Percentiles rank a stretch among this genome's conserved stretches.
These are phyloP conservation scores for Wickerhamomyces bovis DNA, from an alignment of 805 yeast genomes.

Conservation along the genomic window DNA sequence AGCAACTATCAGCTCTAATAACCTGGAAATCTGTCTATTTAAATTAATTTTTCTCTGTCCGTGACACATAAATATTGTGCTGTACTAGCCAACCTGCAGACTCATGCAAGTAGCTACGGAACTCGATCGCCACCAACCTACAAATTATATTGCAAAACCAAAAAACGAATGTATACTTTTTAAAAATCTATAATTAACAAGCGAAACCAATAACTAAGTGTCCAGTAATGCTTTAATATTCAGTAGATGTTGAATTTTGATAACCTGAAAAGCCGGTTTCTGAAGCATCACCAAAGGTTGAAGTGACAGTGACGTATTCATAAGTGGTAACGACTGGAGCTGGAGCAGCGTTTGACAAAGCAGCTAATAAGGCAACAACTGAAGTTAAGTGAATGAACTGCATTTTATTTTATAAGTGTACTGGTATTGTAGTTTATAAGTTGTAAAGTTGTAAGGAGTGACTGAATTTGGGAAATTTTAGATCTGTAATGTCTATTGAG, in stretches of 20 bases:
- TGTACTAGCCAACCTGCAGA: neutral
- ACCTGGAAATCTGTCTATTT: too few species aligned
- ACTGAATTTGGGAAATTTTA: neutral
- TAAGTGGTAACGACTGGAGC: neutral
- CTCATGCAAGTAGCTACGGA: neutral
- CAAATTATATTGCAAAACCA: neutral
- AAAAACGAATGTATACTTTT: neutral
- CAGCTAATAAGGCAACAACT: neutral
- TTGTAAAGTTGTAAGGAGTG: neutral
- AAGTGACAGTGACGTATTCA: neutral
- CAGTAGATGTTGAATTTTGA: neutral
- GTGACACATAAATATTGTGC: neutral
- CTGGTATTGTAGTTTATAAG: too few species aligned
- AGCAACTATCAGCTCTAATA: too few species aligned
- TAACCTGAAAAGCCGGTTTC: neutral
- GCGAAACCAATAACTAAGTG: neutral
- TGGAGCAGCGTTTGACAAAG: neutral
- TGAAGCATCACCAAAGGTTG: neutral
- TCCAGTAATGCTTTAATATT: too few species aligned
- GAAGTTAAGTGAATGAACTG: neutral
- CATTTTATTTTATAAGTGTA: neutral
- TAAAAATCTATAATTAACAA: too few species aligned
- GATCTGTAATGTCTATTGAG: neutral
- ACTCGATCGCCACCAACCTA: neutral
- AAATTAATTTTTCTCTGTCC: neutral